These are phyloP conservation scores for Ramicandelaber brevisporus DNA, from an alignment of 192 early-diverging fungal species.

Conservation along the genomic window DNA sequence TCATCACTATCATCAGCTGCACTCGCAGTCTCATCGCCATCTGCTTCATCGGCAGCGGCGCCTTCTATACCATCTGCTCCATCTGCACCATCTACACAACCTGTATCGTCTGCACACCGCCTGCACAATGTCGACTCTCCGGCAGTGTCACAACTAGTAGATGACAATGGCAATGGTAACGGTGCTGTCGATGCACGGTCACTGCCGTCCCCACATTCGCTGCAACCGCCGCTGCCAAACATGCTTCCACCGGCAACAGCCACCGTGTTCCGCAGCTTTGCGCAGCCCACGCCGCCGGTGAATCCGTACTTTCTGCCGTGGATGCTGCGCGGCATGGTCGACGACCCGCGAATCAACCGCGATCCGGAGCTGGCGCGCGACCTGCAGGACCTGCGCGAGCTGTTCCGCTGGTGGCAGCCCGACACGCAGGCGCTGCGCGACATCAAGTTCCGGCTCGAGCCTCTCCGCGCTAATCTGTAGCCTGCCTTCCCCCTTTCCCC, in stretches of 20 bases:
- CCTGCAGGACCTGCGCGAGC: slow-evolving; percentile 27
- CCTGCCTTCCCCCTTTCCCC: too few species aligned
- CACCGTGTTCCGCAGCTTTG: neutral
- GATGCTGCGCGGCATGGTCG: slow-evolving; percentile 68
- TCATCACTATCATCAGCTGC: too few species aligned
- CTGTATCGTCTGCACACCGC: too few species aligned
- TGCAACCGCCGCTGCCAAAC: slow-evolving; percentile 3
- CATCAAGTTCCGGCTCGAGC: slow-evolving; percentile 79
- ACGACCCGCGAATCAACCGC: slow-evolving; percentile 31
- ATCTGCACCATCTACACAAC: too few species aligned
- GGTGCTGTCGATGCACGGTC: too few species aligned
- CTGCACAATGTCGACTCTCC: too few species aligned
- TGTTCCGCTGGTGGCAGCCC: slow-evolving; percentile 67
- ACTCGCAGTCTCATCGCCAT: too few species aligned
- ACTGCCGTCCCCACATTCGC: slow-evolving; percentile 7
- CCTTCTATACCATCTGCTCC: too few species aligned
- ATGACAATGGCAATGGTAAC: too few species aligned
- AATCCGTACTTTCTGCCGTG: slow-evolving; percentile 88
- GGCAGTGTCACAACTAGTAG: too few species aligned
- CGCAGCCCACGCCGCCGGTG: slow-evolving; percentile 8
- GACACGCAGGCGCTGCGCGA: slow-evolving; percentile 41
- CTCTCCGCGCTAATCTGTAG: slow-evolving; percentile 39
- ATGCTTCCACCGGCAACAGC: slow-evolving; percentile 1
- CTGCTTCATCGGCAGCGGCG: too few species aligned
- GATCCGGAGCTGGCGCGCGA: slow-evolving; percentile 28